phyloP scores from a whole-genome alignment of 148 eudicot species.

The Oxyria digyna region DNA sequence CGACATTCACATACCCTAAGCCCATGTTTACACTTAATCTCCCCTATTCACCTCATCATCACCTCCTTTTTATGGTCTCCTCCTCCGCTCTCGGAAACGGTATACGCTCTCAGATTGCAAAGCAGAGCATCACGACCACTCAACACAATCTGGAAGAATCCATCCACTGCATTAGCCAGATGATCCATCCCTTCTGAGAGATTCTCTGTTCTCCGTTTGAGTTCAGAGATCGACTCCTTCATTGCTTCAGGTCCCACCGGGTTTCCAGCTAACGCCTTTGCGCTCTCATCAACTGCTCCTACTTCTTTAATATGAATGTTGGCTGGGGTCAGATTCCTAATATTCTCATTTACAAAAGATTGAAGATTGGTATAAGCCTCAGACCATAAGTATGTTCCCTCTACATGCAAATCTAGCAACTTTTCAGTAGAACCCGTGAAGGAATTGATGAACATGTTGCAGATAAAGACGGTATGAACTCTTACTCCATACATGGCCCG shows the following conservation, averaged over 20 bases:
- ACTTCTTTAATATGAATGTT: conserved; percentile 46
- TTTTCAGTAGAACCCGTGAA: conserved; percentile 58
- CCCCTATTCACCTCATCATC: conserved; percentile 9
- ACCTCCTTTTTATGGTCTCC: conserved; percentile 25
- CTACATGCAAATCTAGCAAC: conserved; percentile 41
- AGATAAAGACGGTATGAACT: conserved; percentile 52
- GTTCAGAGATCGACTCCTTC: conserved; percentile 18
- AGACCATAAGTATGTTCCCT: conserved; percentile 52
- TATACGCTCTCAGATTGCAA: conserved; percentile 44
- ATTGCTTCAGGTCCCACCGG: conserved; percentile 22
- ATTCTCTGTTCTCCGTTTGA: conserved; percentile 29
- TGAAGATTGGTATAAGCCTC: conserved; percentile 47
- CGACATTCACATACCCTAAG: neutral
- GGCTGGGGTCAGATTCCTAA: conserved; percentile 24
- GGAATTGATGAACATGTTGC: conserved; percentile 48
- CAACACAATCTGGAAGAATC: conserved; percentile 60
- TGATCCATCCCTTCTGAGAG: conserved; percentile 60
- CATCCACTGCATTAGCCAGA: conserved; percentile 55
- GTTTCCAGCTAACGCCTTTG: conserved; percentile 22
- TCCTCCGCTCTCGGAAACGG: conserved; percentile 23
- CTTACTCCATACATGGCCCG: conserved; percentile 80
- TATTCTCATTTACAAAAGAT: conserved; percentile 41
- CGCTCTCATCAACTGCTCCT: conserved; percentile 35
- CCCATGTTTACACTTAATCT: neutral
- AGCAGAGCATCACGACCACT: conserved; percentile 80